phyloP scores from a whole-genome alignment of 1,284 basidiomycete genomes.

The Ceratobasidium sp. region DNA sequence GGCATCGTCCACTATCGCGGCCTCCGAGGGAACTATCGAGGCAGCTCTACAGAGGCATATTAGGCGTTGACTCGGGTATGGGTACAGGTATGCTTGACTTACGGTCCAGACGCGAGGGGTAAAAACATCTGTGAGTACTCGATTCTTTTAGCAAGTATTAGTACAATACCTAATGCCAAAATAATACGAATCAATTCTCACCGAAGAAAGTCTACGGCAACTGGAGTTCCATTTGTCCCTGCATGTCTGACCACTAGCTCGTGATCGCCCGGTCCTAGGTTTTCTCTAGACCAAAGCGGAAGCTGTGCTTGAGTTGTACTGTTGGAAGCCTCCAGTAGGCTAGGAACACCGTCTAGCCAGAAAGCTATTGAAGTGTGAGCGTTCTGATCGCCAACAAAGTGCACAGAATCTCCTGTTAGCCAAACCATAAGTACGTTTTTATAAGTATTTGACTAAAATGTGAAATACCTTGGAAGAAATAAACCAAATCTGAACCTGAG shows the following conservation, averaged over 20 bases:
- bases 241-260: not conserved
- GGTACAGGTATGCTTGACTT: not conserved
- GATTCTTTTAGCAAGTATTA: not conserved
- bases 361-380: not conserved
- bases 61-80: not conserved
- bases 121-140: not conserved
- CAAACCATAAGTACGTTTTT: not conserved
- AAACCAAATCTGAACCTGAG: slow-evolving; percentile 5
- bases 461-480: not conserved
- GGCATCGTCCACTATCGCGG: not conserved
- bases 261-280: not conserved
- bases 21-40: not conserved
- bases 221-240: not conserved
- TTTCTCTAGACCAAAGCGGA: not conserved
- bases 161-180: not conserved
- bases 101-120: not conserved
- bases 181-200: not conserved
- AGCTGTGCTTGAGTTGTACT: not conserved
- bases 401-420: not conserved
- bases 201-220: slow-evolving; percentile 9
- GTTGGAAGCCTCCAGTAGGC: not conserved
- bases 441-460: not conserved
- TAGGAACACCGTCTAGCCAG: not conserved
- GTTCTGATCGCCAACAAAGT: not conserved
- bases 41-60: not conserved